Evolutionary conservation across 1,284 basidiomycete genomes (phyloP), one percentile per base, ranked within the genome.

Genomic region (Mixia osmundae): DNA sequence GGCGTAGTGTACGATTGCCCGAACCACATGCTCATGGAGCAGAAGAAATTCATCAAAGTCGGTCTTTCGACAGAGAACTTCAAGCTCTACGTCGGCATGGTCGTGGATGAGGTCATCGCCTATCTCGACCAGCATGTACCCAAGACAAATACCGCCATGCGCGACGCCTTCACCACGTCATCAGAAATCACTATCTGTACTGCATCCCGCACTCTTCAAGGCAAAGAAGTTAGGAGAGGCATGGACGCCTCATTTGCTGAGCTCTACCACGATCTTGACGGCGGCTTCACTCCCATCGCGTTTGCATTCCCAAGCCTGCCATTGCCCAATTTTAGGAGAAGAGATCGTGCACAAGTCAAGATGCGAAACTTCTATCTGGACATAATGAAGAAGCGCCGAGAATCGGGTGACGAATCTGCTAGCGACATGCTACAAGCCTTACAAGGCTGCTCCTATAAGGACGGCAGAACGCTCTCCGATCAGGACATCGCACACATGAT

Each of bases 1-100:
- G 85, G 83, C 37, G 91, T 97, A 31, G 89, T 95, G 4, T 97
- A 97, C 57, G 89, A 95, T 53, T 74, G 83, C 39, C 89, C 91
- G 22, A 97, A 97, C 57, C 76, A 85, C 38, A 65, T 82, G 35
- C 73, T 99, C 55, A 97, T 99, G 89, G 87, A 99, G 55, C 91
- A 99, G 59, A 99, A 99, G 66, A 79, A 77, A 57, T 94, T 97
- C 47, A 62, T 63, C 44, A 60, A 59, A 36, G 31, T 35, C 47
- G 87, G 89, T 28, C 68, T 99, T 7, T 78, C 82, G 6, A 71
- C 69, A 15, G 89, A 97, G 23, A 89, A 91, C 55, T 75, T 99
- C 58, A 70, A 74, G 25, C 66, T 71, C 28, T 97, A 99, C 53
- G 76, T 91, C 25, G 71, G 72, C 36, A 76, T 94, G 69, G 82